Percentiles rank a stretch among this genome's conserved stretches.
Evolutionary conservation across 176 grass and related monocot species (phyloP).

Genomic region (Puya raimondii): DNA sequence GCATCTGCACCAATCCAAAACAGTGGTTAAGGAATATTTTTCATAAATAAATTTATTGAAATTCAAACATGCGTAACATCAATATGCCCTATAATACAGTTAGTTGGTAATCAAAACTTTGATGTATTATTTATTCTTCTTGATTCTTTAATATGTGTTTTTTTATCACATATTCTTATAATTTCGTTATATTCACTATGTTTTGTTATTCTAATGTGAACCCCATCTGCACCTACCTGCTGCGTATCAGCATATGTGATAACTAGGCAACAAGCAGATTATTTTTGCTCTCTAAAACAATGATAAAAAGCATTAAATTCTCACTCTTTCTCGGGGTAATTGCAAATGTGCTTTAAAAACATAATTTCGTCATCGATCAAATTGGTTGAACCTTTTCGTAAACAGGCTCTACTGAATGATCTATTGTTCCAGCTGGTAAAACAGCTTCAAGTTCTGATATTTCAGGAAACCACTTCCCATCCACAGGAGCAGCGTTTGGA

Average conservation of each 20-base stretch:
- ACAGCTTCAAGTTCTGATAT: constrained; percentile 40
- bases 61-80: no score
- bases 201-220: no score
- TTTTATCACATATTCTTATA: not conserved
- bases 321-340: not conserved
- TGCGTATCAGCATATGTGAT: no score
- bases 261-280: no score
- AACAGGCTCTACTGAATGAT: constrained; percentile 42
- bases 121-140: not conserved
- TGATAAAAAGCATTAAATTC: not conserved
- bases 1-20: constrained; percentile 31
- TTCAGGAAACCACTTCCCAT: constrained; percentile 52
- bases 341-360: not conserved
- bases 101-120: no score
- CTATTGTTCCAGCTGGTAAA: constrained; percentile 46
- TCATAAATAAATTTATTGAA: not conserved
- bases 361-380: not conserved
- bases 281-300: no score
- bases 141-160: not conserved
- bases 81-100: no score
- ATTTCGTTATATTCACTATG: no score
- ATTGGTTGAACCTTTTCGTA: constrained; percentile 37
- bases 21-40: constrained; percentile 4
- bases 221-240: no score
- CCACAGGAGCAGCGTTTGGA: constrained; percentile 8